These are phyloP conservation scores for Podaxis carcinomalis DNA, from an alignment of 768 basidiomycete species.

Conservation along the genomic window DNA sequence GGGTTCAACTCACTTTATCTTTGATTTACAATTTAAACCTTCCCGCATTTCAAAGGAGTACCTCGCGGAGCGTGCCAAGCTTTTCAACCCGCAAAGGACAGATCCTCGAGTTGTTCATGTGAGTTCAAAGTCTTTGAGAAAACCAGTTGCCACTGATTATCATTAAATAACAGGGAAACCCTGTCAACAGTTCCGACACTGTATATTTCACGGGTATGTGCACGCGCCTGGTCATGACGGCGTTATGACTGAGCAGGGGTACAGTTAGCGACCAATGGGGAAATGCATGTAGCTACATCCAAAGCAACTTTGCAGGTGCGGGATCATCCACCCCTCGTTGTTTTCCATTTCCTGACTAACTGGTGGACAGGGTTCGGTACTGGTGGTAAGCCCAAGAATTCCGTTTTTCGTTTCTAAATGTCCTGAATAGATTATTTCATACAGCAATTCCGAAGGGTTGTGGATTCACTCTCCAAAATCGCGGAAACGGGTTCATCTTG, in stretches of 20 bases:
- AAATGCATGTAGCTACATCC: slow-evolving; percentile 86
- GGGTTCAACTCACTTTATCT: background rate
- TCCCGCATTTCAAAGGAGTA: slow-evolving; percentile 57
- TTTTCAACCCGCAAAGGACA: slow-evolving; percentile 69
- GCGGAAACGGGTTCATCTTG: slow-evolving; percentile 82
- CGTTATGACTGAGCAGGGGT: background rate
- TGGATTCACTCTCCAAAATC: slow-evolving; percentile 95
- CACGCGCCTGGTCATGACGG: background rate
- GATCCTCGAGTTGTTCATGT: slow-evolving; percentile 68
- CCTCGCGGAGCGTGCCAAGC: slow-evolving; percentile 68
- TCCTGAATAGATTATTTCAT: background rate
- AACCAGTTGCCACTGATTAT: slow-evolving; percentile 6
- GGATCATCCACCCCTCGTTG: background rate
- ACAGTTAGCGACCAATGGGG: slow-evolving; percentile 82
- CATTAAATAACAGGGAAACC: slow-evolving; percentile 57
- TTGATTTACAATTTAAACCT: background rate
- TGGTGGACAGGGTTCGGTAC: slow-evolving; percentile 71
- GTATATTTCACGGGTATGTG: slow-evolving; percentile 83
- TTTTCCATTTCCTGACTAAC: background rate
- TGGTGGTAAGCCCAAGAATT: slow-evolving; percentile 44
- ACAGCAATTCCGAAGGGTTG: slow-evolving; percentile 88
- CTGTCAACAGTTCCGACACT: slow-evolving; percentile 84
- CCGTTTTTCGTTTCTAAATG: background rate
- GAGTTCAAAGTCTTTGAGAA: slow-evolving; percentile 16
- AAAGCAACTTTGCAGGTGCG: slow-evolving; percentile 81